Conservation (phyloP, 768 basidiomycete genomes). For the Filobasidium floriforme region DNA sequence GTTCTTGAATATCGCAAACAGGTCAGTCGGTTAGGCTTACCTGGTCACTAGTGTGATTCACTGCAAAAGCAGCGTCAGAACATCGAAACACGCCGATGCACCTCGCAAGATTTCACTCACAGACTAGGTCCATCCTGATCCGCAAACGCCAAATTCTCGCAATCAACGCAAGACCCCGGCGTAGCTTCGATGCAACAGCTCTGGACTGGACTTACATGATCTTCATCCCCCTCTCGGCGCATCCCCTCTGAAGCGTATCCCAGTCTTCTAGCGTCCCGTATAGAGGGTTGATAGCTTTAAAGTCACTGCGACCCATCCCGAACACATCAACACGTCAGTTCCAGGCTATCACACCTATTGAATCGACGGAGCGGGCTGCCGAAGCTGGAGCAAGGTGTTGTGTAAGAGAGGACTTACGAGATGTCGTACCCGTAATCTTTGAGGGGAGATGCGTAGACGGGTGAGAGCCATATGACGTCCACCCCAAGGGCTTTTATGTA, state of each 20-base stretch:
- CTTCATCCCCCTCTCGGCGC: constrained; percentile 62
- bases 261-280: constrained; percentile 42
- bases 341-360: no score
- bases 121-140: neutral
- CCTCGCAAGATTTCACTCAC: neutral
- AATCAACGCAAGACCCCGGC: no score
- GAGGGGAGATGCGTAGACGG: neutral
- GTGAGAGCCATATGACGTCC: constrained; percentile 48
- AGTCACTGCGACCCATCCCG: constrained; percentile 5
- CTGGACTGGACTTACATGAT: constrained; percentile 54
- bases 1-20: no score
- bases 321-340: no score
- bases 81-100: neutral
- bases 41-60: constrained; percentile 52
- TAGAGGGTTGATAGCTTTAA: constrained; percentile 53
- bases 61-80: neutral
- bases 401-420: neutral
- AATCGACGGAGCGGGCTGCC: no score
- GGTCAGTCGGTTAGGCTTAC: neutral
- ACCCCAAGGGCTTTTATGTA: constrained; percentile 64
- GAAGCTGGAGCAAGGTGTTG: neutral
- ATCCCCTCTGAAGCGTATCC: constrained; percentile 31
- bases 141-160: no score
- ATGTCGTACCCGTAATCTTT: constrained; percentile 50
- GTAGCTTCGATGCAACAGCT: no score